Evolutionary conservation across 768 basidiomycete species (phyloP).

Genomic region (Zangia roseola): DNA sequence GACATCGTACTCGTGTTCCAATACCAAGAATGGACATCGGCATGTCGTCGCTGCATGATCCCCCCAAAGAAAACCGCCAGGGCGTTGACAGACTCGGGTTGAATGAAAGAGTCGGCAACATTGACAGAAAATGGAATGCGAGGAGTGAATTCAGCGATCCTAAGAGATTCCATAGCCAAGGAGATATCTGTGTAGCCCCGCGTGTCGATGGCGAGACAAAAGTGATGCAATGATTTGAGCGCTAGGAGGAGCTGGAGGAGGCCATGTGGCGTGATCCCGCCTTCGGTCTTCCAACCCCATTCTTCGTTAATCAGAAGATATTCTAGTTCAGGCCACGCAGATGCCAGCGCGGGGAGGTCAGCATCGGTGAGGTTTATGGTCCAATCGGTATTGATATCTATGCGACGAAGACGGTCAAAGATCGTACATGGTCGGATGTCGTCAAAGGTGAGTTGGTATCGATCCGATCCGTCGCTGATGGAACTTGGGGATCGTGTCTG

Average conservation of each 20-base stretch:
- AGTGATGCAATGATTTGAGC: not conserved
- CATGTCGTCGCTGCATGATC: slow-evolving; percentile 7
- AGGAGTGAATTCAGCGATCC: not conserved
- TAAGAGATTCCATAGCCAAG: not conserved
- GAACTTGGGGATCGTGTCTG: slow-evolving; percentile 7
- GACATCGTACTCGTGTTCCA: slow-evolving; percentile 12
- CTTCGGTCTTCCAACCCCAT: slow-evolving; percentile 18
- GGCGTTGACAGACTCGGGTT: slow-evolving; percentile 14
- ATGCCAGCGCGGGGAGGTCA: slow-evolving; percentile 12
- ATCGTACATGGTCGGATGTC: slow-evolving; percentile 16
- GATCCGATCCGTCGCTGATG: not conserved
- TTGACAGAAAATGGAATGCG: slow-evolving; percentile 12
- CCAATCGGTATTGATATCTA: slow-evolving; percentile 13
- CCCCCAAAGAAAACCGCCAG: slow-evolving; percentile 17
- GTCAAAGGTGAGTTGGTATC: slow-evolving; percentile 13
- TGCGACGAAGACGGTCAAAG: slow-evolving; percentile 10
- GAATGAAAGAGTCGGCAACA: slow-evolving; percentile 17
- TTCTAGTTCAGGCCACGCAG: slow-evolving; percentile 19
- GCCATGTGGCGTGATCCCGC: slow-evolving; percentile 18
- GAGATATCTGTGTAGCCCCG: not conserved
- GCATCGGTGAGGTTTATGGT: slow-evolving; percentile 9
- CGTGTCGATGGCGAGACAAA: slow-evolving; percentile 13
- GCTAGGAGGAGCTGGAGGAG: slow-evolving; percentile 14
- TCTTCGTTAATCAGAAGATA: slow-evolving; percentile 16
- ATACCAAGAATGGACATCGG: not conserved